Evolutionary conservation across 495 filamentous ascomycete species (phyloP), one percentile per base, ranked within the genome.

Genomic region (Penicillium riverlandense): DNA sequence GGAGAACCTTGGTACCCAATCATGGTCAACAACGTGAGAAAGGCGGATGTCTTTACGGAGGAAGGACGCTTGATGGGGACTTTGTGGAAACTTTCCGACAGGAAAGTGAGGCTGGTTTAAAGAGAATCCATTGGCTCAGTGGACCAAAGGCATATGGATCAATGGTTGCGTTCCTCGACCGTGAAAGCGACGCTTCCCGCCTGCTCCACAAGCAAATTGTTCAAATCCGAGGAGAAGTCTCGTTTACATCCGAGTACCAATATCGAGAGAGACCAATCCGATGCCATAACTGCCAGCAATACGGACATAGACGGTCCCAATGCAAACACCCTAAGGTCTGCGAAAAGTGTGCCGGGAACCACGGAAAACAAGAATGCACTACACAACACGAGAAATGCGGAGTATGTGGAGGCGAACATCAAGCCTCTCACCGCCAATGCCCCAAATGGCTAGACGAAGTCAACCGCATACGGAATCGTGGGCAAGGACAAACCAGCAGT

Each of bases 101-200:
- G 15, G 15, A 16, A 16, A 16, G 4, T 16, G 15, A 16, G 15
- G 15, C 15, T 4, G 15, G 15, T 1, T 16, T 16, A 16, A 16
- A 16, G 15, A 16, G 15, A 16, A 16, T 16, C 4, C 15, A 16
- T 16, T 16, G 15, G 15, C 15, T 16, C 4, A 16, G 15, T 16
- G 15, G 15, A 16, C 15, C 15, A 5, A 66, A 64, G 38, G 38
- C 61, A 7, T 59, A 64, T 59, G 46, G 60, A n/a, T 66, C 54
- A 6, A 63, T 63, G 51, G 60, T 62, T 13, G 51, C 62, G 0
- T 66, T 63, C 37, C 44, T 63, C 0, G 63, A 58, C 5, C 62
- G 57, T 47, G 46, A 42, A 0, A 46, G 13, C 39, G 48, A 63
- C 22, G 58, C 52, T 28, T 48, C 35, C 46, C 53, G 54, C 37